phyloP scores from a whole-genome alignment of 805 yeast species.

The Scheffersomyces ergatensis region DNA sequence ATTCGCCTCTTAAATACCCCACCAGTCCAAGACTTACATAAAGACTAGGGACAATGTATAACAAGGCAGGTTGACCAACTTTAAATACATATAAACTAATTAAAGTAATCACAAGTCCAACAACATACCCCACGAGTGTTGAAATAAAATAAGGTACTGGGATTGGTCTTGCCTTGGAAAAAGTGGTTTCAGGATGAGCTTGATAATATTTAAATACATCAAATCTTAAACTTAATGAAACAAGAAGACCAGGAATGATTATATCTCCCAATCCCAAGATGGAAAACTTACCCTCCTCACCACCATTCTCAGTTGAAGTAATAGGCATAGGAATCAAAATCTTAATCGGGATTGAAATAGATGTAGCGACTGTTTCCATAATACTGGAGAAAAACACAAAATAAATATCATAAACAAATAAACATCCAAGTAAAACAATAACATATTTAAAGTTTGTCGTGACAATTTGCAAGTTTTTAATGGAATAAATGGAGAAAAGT shows the following conservation, averaged over 20 bases:
- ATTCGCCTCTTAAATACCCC: conserved; percentile 42
- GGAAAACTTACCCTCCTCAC: conserved; percentile 22
- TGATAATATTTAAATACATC: conserved; percentile 42
- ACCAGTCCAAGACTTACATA: conserved; percentile 25
- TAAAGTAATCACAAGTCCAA: conserved; percentile 46
- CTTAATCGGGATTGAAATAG: conserved; percentile 49
- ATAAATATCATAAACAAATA: conserved; percentile 62
- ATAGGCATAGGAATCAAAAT: conserved; percentile 39
- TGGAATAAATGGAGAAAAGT: conserved; percentile 42
- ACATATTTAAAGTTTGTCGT: conserved; percentile 42
- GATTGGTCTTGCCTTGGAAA: conserved; percentile 37
- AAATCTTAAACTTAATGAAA: conserved; percentile 52
- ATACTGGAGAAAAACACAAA: conserved; percentile 64
- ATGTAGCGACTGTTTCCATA: conserved; percentile 62
- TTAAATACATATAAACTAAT: conserved; percentile 34
- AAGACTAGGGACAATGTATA: conserved; percentile 57
- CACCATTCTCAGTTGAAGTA: conserved; percentile 5
- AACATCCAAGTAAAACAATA: conserved; percentile 40
- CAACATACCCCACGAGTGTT: conserved; percentile 45
- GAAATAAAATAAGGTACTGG: conserved; percentile 45
- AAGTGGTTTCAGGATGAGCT: conserved; percentile 20
- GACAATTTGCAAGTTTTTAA: conserved; percentile 22
- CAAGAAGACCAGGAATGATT: conserved; percentile 55
- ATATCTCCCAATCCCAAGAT: conserved; percentile 68
- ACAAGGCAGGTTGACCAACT: conserved; percentile 65